Evolutionary conservation across 495 filamentous ascomycete species (phyloP), one percentile per base, ranked within the genome.

Genomic region (Physcia stellaris): DNA sequence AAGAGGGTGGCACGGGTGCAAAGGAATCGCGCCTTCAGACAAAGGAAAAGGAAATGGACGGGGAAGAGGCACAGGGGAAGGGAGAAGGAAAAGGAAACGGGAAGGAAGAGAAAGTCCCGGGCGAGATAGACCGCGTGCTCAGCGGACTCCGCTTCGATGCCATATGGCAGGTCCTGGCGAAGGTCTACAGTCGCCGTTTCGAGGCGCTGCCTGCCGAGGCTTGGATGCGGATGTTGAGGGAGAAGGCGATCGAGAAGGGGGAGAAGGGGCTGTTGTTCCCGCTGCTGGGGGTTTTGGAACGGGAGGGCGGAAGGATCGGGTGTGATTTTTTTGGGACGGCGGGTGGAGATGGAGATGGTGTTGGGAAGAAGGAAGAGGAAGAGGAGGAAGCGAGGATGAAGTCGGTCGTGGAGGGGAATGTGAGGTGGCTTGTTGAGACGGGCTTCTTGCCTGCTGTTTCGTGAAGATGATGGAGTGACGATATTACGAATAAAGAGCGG

Each of bases 211-310:
- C 32, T 19, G 39, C 39, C 11, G 37, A 28, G 9, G 40, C 32
- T 6, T 55, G 47, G 50, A 23, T 50, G 32, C 29, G 35, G 5
- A 32, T 15, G 2, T 38, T 52, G 42, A 39, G 30, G 12, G 23
- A 36, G 16, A 32, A 27, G 5, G 46, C 48, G 32, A 35, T 45
- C 11, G 32, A 38, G 12, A 36, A 45, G 10, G 29, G 36, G 4
- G 32, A 40, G 17, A 27, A 32, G 20, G 48, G 54, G 21, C 47
- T 41, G 17, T 48, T 56, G 10, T 56, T 48, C 45, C 53, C 53
- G 1, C 42, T 56, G 4, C 19, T 44, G 37, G 40, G 50, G 29
- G 39, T 48, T 1, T 41, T 55, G 24, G 47, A 55, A 32, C 45
- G 37, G 3, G 35, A 41, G 3, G 26, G 40, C 22, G 49, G 46